phyloP scores from a whole-genome alignment of 371 early-diverging fungal genomes.

The Coemansia sp. region DNA sequence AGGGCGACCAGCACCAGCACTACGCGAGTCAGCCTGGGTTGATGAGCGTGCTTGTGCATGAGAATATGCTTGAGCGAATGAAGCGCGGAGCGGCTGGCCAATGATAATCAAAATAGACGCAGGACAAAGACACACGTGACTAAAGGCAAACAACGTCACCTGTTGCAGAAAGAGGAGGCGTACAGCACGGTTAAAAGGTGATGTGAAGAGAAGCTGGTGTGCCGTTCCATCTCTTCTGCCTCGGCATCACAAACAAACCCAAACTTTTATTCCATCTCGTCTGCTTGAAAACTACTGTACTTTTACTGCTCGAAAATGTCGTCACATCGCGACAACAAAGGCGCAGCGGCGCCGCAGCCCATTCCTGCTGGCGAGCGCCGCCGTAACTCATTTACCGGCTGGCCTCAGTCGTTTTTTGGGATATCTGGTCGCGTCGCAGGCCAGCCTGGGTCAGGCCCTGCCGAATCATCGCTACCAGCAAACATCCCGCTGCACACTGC shows the following conservation, averaged over 20 bases:
- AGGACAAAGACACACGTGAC: neutral
- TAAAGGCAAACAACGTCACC: neutral
- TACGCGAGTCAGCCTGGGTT: neutral
- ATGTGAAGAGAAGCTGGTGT: neutral
- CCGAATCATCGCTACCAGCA: neutral
- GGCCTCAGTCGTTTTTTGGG: slow-evolving; percentile 37
- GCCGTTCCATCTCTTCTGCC: neutral
- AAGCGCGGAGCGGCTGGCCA: neutral
- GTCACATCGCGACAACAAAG: slow-evolving; percentile 7
- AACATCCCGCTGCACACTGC: slow-evolving; percentile 3
- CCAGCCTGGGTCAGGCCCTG: neutral
- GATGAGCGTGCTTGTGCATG: neutral
- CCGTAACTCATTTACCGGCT: slow-evolving; percentile 40
- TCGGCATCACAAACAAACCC: neutral
- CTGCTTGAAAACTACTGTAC: neutral
- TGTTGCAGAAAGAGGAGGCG: neutral
- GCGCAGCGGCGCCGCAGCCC: slow-evolving; percentile 19
- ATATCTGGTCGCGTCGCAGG: slow-evolving; percentile 1
- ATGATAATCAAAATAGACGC: neutral
- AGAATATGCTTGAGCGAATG: neutral
- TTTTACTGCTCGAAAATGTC: slow-evolving; percentile 7
- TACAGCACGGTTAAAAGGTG: neutral
- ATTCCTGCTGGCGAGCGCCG: slow-evolving; percentile 17
- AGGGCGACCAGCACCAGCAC: slow-evolving; percentile 15
- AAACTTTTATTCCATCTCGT: neutral